Percentiles rank a stretch among this genome's conserved stretches.
phyloP scores from a whole-genome alignment of 192 early-diverging fungal genomes.

The Linnemannia hyalina region DNA sequence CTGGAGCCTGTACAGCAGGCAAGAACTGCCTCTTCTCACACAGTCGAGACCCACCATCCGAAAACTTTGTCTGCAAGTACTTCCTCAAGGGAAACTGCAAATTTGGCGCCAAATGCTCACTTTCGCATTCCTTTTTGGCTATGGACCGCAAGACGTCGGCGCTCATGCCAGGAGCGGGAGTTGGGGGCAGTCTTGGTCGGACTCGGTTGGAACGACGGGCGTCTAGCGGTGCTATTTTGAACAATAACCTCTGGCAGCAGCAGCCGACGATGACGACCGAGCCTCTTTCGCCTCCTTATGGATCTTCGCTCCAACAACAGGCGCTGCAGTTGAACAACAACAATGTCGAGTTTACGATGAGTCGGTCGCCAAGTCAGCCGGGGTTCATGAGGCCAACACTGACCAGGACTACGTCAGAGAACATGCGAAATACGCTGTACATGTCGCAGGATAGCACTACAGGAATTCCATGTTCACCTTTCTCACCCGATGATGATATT shows the following conservation, averaged over 20 bases:
- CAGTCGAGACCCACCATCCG: slow-evolving; percentile 70
- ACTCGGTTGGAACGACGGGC: slow-evolving; percentile 42
- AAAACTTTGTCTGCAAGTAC: slow-evolving; percentile 80
- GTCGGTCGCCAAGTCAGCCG: slow-evolving; percentile 22
- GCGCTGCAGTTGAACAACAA: slow-evolving; percentile 19
- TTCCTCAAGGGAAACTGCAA: slow-evolving; percentile 85
- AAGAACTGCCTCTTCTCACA: slow-evolving; percentile 82
- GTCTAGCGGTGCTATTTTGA: slow-evolving; percentile 51
- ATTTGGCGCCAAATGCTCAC: slow-evolving; percentile 82
- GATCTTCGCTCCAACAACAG: slow-evolving; percentile 20
- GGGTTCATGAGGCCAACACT: slow-evolving; percentile 21
- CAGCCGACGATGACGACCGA: slow-evolving; percentile 13
- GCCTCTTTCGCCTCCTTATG: slow-evolving; percentile 46
- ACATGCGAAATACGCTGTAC: neutral
- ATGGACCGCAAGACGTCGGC: slow-evolving; percentile 51
- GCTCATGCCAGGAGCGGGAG: slow-evolving; percentile 11
- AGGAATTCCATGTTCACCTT: slow-evolving; percentile 18
- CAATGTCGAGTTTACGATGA: slow-evolving; percentile 47
- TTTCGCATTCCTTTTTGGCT: slow-evolving; percentile 64
- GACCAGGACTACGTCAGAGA: slow-evolving; percentile 9
- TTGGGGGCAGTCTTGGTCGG: slow-evolving; percentile 13
- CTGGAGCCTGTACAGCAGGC: slow-evolving; percentile 82
- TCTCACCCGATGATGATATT: slow-evolving; percentile 28
- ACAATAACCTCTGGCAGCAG: slow-evolving; percentile 30
- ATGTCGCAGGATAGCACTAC: neutral